A percentile compares a stretch with the other conserved stretches of the same genome.
Evolutionary conservation across 345 rosid genomes (phyloP).

Genomic region (Salix arbutifolia): DNA sequence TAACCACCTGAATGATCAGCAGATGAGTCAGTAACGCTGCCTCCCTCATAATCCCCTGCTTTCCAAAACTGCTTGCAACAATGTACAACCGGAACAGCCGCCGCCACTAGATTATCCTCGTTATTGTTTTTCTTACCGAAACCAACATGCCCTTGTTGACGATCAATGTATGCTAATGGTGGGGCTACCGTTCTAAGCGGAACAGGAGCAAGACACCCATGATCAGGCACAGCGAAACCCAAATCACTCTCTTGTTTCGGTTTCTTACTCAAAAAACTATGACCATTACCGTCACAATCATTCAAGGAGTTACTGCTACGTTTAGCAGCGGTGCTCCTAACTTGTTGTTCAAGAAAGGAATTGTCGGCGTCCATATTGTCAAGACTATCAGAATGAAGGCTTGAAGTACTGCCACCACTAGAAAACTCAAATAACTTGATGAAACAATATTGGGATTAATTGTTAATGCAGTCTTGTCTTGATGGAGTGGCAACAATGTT

Average conservation of each 20-base stretch:
- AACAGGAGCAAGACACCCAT: slow-evolving; percentile 2
- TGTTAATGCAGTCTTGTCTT: neutral
- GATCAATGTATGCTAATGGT: neutral
- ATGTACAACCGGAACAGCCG: neutral
- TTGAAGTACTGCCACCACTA: neutral
- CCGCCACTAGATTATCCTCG: neutral
- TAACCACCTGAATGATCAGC: slow-evolving; percentile 16
- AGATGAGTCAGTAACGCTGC: neutral
- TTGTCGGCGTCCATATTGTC: neutral
- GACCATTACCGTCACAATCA: neutral
- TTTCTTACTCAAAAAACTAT: neutral
- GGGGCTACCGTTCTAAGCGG: neutral
- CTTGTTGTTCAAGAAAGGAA: no score
- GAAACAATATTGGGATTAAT: no score
- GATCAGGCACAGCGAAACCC: neutral
- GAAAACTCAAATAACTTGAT: no score
- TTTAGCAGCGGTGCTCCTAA: neutral
- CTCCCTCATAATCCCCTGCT: slow-evolving; percentile 53
- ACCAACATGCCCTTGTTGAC: neutral
- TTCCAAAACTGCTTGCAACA: slow-evolving; percentile 57
- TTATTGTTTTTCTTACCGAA: neutral
- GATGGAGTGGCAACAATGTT: neutral
- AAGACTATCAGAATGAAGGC: neutral
- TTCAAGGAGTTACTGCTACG: neutral
- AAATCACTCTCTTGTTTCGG: neutral